Conservation (phyloP, 495 filamentous ascomycete genomes). For the Penicillium verhagenii region DNA sequence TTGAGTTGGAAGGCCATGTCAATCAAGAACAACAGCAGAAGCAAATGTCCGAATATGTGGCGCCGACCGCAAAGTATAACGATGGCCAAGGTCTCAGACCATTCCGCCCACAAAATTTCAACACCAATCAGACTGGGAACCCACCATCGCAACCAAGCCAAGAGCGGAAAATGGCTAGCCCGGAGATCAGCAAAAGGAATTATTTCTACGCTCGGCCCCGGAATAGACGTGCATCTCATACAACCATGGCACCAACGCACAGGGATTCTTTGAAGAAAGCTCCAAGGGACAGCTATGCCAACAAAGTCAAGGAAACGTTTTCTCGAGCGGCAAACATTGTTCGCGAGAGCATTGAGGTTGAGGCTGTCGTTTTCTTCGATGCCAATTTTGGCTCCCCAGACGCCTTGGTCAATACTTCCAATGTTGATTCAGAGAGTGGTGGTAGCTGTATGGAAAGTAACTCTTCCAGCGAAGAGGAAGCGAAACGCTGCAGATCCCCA, state of each 20-base stretch:
- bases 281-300: conserved; percentile 4
- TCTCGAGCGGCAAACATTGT: conserved; percentile 47
- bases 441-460: conserved; percentile 16
- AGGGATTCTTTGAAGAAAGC: not conserved
- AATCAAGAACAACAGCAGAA: conserved; percentile 18
- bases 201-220: not conserved
- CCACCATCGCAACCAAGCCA: not conserved
- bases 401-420: conserved; percentile 8
- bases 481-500: not conserved
- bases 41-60: conserved; percentile 7
- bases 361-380: conserved; percentile 50
- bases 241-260: not conserved
- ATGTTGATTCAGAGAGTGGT: conserved; percentile 14
- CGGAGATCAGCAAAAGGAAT: not conserved
- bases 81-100: not conserved
- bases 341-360: conserved; percentile 48
- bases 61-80: not conserved
- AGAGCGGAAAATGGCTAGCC: not conserved
- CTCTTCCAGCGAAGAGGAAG: conserved; percentile 12
- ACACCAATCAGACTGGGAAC: not conserved
- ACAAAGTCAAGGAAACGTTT: conserved; percentile 13
- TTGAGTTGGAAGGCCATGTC: conserved; percentile 11
- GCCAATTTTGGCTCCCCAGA: conserved; percentile 31
- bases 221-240: not conserved
- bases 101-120: not conserved